Percentiles rank a stretch among this genome's conserved stretches.
phyloP scores from a whole-genome alignment of 2,329 filamentous ascomycete genomes.

The Lithohypha guttulata region DNA sequence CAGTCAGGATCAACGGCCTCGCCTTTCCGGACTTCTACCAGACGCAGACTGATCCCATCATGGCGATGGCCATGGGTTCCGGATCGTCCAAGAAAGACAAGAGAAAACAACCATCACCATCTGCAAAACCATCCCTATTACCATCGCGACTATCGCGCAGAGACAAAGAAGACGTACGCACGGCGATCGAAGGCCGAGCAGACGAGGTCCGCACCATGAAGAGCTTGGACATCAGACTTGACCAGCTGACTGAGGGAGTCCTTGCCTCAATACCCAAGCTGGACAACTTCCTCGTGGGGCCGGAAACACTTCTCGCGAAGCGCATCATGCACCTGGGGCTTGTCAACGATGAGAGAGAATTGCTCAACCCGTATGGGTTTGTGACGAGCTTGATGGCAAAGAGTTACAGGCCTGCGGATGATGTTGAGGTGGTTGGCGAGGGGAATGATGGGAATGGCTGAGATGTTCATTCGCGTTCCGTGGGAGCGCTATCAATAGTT shows the following conservation, averaged over 20 bases:
- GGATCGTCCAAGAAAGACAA: neutral
- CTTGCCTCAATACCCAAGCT: constrained; percentile 3
- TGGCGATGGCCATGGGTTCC: neutral
- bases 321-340: constrained; percentile 1
- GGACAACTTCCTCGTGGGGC: constrained; percentile 1
- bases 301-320: constrained; percentile 1
- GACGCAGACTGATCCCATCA: constrained; percentile 2
- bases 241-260: neutral
- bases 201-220: constrained; percentile 2
- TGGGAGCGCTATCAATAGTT: too few relatives aligned
- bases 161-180: constrained; percentile 3
- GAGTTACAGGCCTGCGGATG: constrained; percentile 2
- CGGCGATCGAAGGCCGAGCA: constrained; percentile 1
- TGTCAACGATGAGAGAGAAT: neutral
- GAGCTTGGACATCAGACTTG: constrained; percentile 2
- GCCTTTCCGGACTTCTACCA: constrained; percentile 9
- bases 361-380: constrained; percentile 3
- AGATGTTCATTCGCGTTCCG: too few relatives aligned
- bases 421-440: neutral
- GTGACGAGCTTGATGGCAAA: constrained; percentile 4
- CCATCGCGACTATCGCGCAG: too few relatives aligned
- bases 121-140: neutral
- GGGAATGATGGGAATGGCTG: neutral
- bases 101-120: neutral
- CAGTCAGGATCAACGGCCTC: constrained; percentile 3